Base-by-base conservation (phyloP, 345 rosid genomes). In the Litchi chinensis region DNA sequence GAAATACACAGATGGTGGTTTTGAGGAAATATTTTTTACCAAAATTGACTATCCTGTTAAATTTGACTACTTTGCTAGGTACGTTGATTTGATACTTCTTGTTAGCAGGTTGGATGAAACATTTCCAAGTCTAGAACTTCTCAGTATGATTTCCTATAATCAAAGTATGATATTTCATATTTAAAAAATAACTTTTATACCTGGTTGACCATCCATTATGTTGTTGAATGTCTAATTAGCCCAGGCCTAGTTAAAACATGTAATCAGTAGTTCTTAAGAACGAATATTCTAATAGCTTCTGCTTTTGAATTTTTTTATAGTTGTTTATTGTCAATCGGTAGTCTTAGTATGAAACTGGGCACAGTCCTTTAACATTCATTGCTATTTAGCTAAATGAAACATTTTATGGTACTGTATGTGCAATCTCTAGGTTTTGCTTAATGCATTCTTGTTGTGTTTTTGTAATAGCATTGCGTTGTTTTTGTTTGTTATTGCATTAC, bases 11-110 rank as follows among this genome's bases (percentile, higher is more conserved):
- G 93, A 91, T 88, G 85, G 90, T 82, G 98, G 96, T 19, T 93
- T 92, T 62, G 93, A 93, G 87, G 93, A 91, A 79, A 79, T 87
- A 64, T 87, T 95, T 76, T 82, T 89, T 79, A 91, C 94, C 56
- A 93, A 92, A 88, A 76, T 92, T 8, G 97, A 95, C 85, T 86
- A 84, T 85, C 91, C 94, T 84, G 83, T 91, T 79, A 95, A 89
- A 88, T 95, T 86, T 78, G 98, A 95, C 79, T 83, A 88, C 78
- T 87, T 89, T 84, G 72, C 89, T 78, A 92, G 99, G 99, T 95
- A 83, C 74, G 19, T 10, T 48, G 52, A 21, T 37, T 40, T 65
- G 39, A 18, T 63, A 28, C 28, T 43, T 52, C 11, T 8, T 37
- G 13, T 69, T 24, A 16, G 26, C 10, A 69, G 19, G 57, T 44